phyloP scores from a whole-genome alignment of 1,284 basidiomycete genomes.

The Malassezia brasiliensis region DNA sequence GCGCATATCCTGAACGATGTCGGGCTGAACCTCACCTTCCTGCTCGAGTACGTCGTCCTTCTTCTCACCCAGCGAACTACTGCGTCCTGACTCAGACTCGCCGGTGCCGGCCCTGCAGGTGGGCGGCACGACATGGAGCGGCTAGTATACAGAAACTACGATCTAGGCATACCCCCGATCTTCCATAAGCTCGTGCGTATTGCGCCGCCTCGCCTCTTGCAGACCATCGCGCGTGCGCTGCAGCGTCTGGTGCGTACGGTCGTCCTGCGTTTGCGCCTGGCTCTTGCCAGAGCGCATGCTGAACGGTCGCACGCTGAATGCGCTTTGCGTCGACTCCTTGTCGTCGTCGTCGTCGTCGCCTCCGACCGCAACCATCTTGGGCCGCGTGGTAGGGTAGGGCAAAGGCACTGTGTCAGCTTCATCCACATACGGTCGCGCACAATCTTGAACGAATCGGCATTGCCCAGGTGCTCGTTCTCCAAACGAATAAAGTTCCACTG shows the following conservation, averaged over 20 bases:
- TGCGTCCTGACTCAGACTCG: background rate
- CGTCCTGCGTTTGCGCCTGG: background rate
- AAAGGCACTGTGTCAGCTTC: conserved; percentile 18
- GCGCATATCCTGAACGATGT: conserved; percentile 34
- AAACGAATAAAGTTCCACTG: conserved; percentile 81
- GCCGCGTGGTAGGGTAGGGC: conserved; percentile 22
- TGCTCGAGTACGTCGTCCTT: conserved; percentile 17
- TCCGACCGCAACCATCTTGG: background rate
- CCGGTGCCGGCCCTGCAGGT: background rate
- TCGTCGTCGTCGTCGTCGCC: conserved; percentile 7
- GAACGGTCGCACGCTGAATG: background rate
- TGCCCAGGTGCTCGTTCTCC: conserved; percentile 68
- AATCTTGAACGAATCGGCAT: conserved; percentile 38
- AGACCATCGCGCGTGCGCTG: background rate
- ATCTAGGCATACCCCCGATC: background rate
- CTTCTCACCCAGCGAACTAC: conserved; percentile 4
- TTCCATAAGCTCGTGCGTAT: background rate
- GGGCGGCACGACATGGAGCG: too few relatives aligned
- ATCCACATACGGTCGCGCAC: conserved; percentile 21
- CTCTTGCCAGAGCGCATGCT: background rate
- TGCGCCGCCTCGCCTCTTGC: background rate
- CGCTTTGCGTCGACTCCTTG: background rate
- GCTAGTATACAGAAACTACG: too few relatives aligned
- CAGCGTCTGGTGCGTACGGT: background rate
- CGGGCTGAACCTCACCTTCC: conserved; percentile 27